Evolutionary conservation across 495 filamentous ascomycete genomes (phyloP), one percentile per base, ranked within the genome.

Genomic region (Aspergillus steynii): DNA sequence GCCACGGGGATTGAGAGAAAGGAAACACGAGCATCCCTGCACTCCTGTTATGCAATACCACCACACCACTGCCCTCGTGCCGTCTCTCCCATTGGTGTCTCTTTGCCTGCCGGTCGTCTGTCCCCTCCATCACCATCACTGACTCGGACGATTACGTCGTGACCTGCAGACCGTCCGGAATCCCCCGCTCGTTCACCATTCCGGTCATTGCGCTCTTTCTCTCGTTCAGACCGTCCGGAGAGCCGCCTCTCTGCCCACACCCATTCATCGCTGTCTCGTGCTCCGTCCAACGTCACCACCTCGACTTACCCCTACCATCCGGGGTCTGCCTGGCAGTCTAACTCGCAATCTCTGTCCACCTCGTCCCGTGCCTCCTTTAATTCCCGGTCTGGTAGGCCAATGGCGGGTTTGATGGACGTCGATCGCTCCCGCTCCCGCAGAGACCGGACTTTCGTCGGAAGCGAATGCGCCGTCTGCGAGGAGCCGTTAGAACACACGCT

Each of bases 401-500:
- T 87, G 80, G 87, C 91, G 63, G 91, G 87, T 69, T 84, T 88
- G 70, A 80, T 91, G 71, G 87, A 90, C 68, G 79, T 91, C 27
- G 93, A 97, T 67, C 84, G 92, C 64, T 87, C 84, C 61, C 86
- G 92, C 29, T 89, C 88, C 60, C 85, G 96, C 74, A 82, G 94
- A 62, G 96, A 97, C 74, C 85, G 95, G 69, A 99, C 96, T 1
- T 99, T 97, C 71, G 88, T 98, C 50, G 95, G 95, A 51, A 91
- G 86, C 71, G 89, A 94, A 76, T 99, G 95, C 74, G 91, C 94
- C 52, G 93, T 97, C 12, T 99, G 95, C 72, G 95, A 99, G 69
- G 95, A 99, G 71, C 96, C 94, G 8, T 77, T 99, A 63, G 95
- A 99, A 71, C 95, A 99, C 70, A 99, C 93, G 12, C 81, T 99